phyloP scores from a whole-genome alignment of 768 basidiomycete genomes.

The Trametopsis cervina region DNA sequence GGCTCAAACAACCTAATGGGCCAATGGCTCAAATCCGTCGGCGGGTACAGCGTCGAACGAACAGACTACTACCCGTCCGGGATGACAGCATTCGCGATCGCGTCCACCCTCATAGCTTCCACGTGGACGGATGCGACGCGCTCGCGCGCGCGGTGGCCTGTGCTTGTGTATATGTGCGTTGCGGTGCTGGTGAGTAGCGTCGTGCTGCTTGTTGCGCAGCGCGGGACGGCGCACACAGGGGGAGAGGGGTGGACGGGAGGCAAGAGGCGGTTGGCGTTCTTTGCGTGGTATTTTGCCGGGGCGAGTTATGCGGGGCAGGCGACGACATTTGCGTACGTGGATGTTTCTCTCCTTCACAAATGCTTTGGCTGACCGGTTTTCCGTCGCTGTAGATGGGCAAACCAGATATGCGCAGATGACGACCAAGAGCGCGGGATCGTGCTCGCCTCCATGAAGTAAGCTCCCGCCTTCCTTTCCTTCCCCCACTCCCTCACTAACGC shows the following conservation, averaged over 20 bases:
- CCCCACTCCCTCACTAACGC: not conserved
- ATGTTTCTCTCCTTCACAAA: not conserved
- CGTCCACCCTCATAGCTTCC: conserved; percentile 55
- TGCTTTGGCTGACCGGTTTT: not conserved
- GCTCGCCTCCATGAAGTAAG: conserved; percentile 70
- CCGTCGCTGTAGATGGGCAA: conserved; percentile 55
- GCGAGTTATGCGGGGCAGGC: conserved; percentile 73
- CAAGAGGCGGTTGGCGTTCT: not conserved
- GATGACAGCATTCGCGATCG: conserved; percentile 57
- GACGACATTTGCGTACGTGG: conserved; percentile 64
- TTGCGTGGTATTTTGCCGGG: conserved; percentile 37
- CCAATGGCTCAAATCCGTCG: conserved; percentile 58
- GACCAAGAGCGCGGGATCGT: conserved; percentile 63
- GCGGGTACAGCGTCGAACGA: conserved; percentile 57
- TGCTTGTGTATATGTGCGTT: conserved; percentile 57
- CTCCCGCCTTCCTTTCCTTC: not conserved
- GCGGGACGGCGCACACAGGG: not conserved
- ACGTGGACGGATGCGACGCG: conserved; percentile 54
- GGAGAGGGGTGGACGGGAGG: not conserved
- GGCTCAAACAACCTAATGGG: conserved; percentile 71
- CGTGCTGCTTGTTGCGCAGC: conserved; percentile 35
- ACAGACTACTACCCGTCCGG: conserved; percentile 59
- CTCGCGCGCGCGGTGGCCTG: conserved; percentile 51
- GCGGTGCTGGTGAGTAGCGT: conserved; percentile 46
- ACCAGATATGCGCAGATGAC: conserved; percentile 67